These are phyloP conservation scores for Blastobotrys chiropterorum DNA, from an alignment of 805 yeast species.

Conservation along the genomic window DNA sequence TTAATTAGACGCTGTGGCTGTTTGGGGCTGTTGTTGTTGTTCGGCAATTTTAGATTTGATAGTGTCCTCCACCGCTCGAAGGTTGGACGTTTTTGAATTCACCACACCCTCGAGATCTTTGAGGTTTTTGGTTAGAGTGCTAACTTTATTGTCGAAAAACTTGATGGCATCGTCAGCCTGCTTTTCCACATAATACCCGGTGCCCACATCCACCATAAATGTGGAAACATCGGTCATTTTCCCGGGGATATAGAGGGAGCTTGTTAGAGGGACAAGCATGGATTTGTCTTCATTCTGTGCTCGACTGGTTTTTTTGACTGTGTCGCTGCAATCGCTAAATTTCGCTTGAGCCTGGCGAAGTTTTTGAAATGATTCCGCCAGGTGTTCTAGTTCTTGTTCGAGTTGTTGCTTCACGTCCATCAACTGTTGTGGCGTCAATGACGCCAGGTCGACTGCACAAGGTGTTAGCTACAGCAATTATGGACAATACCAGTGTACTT, in stretches of 20 bases:
- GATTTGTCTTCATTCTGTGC: slow-evolving; percentile 41
- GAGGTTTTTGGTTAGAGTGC: slow-evolving; percentile 66
- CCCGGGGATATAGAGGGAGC: slow-evolving; percentile 88
- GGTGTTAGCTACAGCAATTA: too few relatives aligned
- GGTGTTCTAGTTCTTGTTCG: slow-evolving; percentile 80
- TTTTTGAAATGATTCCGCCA: slow-evolving; percentile 77
- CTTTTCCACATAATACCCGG: slow-evolving; percentile 91
- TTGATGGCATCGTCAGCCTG: slow-evolving; percentile 46
- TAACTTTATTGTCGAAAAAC: slow-evolving; percentile 69
- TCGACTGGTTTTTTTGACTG: slow-evolving; percentile 50
- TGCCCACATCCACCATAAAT: slow-evolving; percentile 90
- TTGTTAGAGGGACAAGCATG: slow-evolving; percentile 78
- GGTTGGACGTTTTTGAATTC: slow-evolving; percentile 60
- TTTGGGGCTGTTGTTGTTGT: too few relatives aligned
- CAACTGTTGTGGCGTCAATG: slow-evolving; percentile 77
- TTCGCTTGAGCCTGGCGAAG: slow-evolving; percentile 74
- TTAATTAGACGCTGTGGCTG: too few relatives aligned
- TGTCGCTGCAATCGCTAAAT: slow-evolving; percentile 71
- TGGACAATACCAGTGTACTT: too few relatives aligned
- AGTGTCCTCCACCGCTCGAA: slow-evolving; percentile 61
- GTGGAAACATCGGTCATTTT: slow-evolving; percentile 54
- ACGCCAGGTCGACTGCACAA: slow-evolving; percentile 65
- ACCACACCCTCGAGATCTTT: slow-evolving; percentile 68
- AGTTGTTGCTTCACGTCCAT: slow-evolving; percentile 75
- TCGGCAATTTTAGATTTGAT: too few relatives aligned